Evolutionary conservation across 306 rosid genomes (phyloP).

Genomic region (Acacia melanoxylon): DNA sequence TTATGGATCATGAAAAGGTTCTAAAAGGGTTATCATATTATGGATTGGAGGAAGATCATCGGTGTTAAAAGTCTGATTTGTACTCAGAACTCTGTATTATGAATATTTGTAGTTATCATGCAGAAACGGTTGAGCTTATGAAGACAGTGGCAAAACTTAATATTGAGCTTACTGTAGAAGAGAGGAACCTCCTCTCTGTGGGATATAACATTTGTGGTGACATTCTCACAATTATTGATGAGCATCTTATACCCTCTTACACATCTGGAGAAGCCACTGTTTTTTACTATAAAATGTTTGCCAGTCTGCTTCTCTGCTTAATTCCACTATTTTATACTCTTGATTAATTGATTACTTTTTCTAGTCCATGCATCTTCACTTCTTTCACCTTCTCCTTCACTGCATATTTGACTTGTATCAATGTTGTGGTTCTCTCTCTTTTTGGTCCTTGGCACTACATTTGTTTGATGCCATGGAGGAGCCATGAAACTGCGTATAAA

Average conservation of each 20-base stretch:
- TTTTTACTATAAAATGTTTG: constrained; percentile 95
- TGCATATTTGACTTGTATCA: constrained; percentile 15
- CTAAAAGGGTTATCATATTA: neutral
- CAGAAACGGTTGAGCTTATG: constrained; percentile 97
- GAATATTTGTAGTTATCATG: constrained; percentile 26
- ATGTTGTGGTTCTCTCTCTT: neutral
- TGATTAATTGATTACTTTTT: constrained; percentile 14
- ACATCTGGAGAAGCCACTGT: constrained; percentile 87
- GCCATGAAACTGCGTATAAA: neutral
- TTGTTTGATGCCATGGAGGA: constrained; percentile 8
- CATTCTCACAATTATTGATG: constrained; percentile 79
- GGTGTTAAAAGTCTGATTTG: neutral
- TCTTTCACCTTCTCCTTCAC: constrained; percentile 11
- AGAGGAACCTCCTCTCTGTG: constrained; percentile 96
- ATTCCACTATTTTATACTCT: neutral
- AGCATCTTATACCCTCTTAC: constrained; percentile 83
- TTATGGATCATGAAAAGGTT: neutral
- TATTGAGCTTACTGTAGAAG: constrained; percentile 90
- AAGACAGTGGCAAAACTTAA: constrained; percentile 88
- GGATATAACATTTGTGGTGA: constrained; percentile 92
- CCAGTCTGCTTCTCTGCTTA: constrained; percentile 17
- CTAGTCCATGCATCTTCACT: constrained; percentile 3
- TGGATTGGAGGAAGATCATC: neutral
- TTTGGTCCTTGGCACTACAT: neutral
- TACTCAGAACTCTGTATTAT: neutral